These are phyloP conservation scores for Globisporangium takayamanum DNA, from an alignment of 352 stramenopile species.

Conservation along the genomic window DNA sequence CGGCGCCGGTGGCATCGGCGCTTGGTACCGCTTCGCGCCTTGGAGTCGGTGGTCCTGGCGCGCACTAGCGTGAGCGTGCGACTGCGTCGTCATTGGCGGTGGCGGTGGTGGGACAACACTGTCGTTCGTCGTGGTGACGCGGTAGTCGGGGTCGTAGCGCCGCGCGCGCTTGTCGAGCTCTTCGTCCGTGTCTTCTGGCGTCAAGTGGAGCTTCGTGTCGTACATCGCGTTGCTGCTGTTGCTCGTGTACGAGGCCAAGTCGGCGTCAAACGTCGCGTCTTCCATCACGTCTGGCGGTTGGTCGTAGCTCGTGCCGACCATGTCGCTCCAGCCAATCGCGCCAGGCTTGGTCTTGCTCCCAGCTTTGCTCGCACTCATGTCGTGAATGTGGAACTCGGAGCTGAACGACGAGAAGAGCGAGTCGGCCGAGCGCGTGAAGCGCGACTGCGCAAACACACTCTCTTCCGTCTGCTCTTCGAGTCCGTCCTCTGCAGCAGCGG, in stretches of 20 bases:
- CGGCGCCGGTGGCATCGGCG: background rate
- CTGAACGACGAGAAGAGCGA: conserved; percentile 25
- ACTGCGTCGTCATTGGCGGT: background rate
- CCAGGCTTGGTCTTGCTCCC: background rate
- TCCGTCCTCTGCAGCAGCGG: conserved; percentile 14
- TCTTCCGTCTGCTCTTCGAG: conserved; percentile 49
- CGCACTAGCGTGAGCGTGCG: conserved; percentile 4
- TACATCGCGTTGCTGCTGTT: conserved; percentile 23
- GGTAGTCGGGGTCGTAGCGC: conserved; percentile 26
- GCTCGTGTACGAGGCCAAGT: conserved; percentile 4
- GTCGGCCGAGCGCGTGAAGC: conserved; percentile 40
- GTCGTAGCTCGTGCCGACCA: conserved; percentile 4
- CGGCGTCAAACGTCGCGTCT: conserved; percentile 10
- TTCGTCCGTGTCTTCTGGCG: conserved; percentile 28
- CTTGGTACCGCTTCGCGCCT: conserved; percentile 5
- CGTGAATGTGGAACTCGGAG: conserved; percentile 21
- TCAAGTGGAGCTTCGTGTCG: conserved; percentile 22
- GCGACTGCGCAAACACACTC: conserved; percentile 48
- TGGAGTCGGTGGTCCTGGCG: conserved; percentile 9
- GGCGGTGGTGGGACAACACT: background rate
- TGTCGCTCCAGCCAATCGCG: conserved; percentile 7
- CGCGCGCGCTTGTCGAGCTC: conserved; percentile 28
- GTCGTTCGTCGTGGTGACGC: background rate
- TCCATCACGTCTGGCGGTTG: conserved; percentile 5
- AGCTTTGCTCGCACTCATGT: conserved; percentile 11